phyloP scores from a whole-genome alignment of 2,329 filamentous ascomycete genomes.

The Rugonectria rugulosa region DNA sequence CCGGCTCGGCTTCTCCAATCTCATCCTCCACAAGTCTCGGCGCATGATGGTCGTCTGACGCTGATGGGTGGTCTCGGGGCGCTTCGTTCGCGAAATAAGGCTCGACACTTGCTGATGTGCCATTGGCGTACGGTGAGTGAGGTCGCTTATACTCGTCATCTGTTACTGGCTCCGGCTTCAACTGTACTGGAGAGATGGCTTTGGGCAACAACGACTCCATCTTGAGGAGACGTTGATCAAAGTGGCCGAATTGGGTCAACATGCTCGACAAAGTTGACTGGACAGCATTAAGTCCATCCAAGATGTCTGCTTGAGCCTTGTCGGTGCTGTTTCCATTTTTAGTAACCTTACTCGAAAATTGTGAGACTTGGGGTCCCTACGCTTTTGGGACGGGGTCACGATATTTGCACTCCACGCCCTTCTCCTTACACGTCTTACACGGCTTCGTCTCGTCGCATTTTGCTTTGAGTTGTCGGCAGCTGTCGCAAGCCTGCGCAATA shows the following conservation, averaged over 20 bases:
- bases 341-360: not conserved
- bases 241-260: constrained; percentile 46
- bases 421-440: constrained; percentile 88
- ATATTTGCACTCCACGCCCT: constrained; percentile 84
- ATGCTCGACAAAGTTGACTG: constrained; percentile 48
- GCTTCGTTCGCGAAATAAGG: constrained; percentile 26
- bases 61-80: constrained; percentile 38
- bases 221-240: constrained; percentile 49
- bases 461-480: constrained; percentile 85
- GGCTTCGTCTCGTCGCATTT: constrained; percentile 90
- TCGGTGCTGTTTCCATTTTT: constrained; percentile 55
- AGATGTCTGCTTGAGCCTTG: constrained; percentile 66
- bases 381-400: constrained; percentile 91
- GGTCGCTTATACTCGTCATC: constrained; percentile 42
- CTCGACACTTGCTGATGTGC: constrained; percentile 24
- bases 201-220: constrained; percentile 43
- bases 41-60: constrained; percentile 35
- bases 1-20: constrained; percentile 29
- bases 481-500: constrained; percentile 80
- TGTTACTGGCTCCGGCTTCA: constrained; percentile 40
- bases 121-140: constrained; percentile 35
- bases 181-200: constrained; percentile 23
- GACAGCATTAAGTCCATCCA: constrained; percentile 60
- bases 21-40: constrained; percentile 54
- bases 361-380: constrained; percentile 57